phyloP scores from a whole-genome alignment of 495 filamentous ascomycete genomes.

The Achaetomiella virescens region DNA sequence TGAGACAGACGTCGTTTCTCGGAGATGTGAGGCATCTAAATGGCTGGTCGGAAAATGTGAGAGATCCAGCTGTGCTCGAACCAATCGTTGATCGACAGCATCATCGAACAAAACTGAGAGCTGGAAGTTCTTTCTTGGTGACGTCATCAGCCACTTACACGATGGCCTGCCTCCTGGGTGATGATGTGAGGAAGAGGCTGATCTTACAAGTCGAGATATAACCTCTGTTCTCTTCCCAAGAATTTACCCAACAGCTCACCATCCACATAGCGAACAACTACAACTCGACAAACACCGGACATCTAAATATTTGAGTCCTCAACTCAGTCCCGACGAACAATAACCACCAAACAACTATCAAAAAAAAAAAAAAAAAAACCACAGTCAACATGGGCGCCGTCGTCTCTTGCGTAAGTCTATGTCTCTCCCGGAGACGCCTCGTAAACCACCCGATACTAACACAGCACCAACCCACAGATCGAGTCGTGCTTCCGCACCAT shows the following conservation, averaged over 20 bases:
- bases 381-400: constrained; percentile 82
- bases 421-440: background rate
- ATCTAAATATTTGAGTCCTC: background rate
- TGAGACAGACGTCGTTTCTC: background rate
- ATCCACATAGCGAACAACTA: background rate
- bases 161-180: background rate
- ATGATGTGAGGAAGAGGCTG: background rate
- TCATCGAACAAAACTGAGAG: background rate
- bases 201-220: background rate
- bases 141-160: constrained; percentile 9
- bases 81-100: background rate
- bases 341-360: constrained; percentile 5
- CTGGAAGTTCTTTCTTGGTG: background rate
- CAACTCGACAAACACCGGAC: constrained; percentile 5
- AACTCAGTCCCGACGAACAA: background rate
- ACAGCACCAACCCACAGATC: constrained; percentile 50
- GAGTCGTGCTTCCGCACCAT: constrained; percentile 72
- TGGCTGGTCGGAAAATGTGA: background rate
- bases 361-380: constrained; percentile 17
- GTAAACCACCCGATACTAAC: background rate
- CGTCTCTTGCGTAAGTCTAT: constrained; percentile 79
- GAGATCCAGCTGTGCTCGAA: background rate
- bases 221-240: background rate
- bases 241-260: no score
- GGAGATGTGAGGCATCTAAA: background rate